A percentile compares a stretch with the other conserved stretches of the same genome.
phyloP scores from a whole-genome alignment of 2,329 filamentous ascomycete species.

The Calonectria pteridis region DNA sequence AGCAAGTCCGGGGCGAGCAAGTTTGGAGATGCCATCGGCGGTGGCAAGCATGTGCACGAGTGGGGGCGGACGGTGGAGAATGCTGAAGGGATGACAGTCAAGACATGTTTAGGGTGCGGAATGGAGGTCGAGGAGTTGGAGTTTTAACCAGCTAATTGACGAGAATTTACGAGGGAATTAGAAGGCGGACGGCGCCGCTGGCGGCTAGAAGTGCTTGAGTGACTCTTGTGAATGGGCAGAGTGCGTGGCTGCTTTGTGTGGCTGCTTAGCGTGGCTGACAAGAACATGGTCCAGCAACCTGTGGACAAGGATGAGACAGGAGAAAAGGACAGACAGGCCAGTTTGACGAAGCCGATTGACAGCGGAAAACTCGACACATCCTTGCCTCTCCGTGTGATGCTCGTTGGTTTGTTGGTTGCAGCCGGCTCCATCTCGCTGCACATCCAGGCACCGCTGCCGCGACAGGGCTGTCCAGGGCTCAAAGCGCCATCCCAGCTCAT shows the following conservation, averaged over 20 bases:
- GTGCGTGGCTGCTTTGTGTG: neutral
- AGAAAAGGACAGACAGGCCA: slow-evolving; percentile 14
- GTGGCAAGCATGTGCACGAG: slow-evolving; percentile 86
- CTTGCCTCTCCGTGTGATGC: slow-evolving; percentile 11
- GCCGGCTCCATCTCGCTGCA: slow-evolving; percentile 1
- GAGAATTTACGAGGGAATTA: neutral
- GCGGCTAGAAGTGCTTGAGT: neutral
- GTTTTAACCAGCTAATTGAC: slow-evolving; percentile 56
- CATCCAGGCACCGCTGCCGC: neutral
- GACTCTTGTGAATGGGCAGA: neutral
- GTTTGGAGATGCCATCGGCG: slow-evolving; percentile 83
- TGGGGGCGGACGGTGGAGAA: slow-evolving; percentile 81
- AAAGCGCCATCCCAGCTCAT: neutral
- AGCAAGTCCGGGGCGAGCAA: slow-evolving; percentile 64
- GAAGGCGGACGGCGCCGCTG: neutral
- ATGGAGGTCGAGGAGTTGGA: slow-evolving; percentile 85
- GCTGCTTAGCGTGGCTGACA: neutral
- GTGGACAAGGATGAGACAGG: neutral
- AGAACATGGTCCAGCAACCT: neutral
- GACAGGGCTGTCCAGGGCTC: neutral
- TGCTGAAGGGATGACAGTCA: slow-evolving; percentile 80
- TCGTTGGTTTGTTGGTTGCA: slow-evolving; percentile 18
- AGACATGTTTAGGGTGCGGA: slow-evolving; percentile 81
- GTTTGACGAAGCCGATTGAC: neutral
- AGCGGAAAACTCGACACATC: neutral